These are phyloP conservation scores for Ogataea kodamae DNA, from an alignment of 805 yeast species.

Conservation along the genomic window DNA sequence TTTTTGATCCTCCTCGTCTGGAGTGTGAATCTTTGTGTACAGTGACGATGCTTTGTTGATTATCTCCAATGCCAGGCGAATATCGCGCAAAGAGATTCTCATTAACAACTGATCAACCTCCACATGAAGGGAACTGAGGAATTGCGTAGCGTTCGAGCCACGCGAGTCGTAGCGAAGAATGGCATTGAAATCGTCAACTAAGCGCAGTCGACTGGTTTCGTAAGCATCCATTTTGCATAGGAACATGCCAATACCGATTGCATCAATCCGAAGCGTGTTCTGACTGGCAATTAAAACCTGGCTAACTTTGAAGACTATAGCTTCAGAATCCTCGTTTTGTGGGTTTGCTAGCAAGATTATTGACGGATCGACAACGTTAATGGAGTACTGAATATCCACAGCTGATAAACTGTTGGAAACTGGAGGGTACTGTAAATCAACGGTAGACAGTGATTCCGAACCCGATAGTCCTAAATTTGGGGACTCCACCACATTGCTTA, in stretches of 20 bases:
- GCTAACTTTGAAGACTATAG: constrained; percentile 83
- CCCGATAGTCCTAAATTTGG: constrained; percentile 3
- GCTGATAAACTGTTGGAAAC: constrained; percentile 1
- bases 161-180: constrained; percentile 70
- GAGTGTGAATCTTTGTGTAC: constrained; percentile 30
- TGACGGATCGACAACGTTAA: constrained; percentile 75
- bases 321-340: constrained; percentile 64
- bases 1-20: constrained; percentile 7
- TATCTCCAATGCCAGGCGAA: constrained; percentile 71
- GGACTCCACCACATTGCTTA: constrained; percentile 21
- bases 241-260: constrained; percentile 82
- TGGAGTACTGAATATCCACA: constrained; percentile 16
- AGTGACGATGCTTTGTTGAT: constrained; percentile 66
- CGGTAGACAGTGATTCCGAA: background rate
- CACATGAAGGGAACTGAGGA: constrained; percentile 61
- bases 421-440: background rate
- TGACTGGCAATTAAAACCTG: constrained; percentile 71
- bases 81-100: constrained; percentile 83
- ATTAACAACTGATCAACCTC: constrained; percentile 77
- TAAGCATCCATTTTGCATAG: constrained; percentile 68
- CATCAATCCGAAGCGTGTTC: constrained; percentile 60
- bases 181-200: constrained; percentile 85
- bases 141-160: constrained; percentile 55
- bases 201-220: constrained; percentile 60
- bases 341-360: constrained; percentile 81